Conservation (phyloP, 2,329 filamentous ascomycete species). For the Sclerotinia borealis region DNA sequence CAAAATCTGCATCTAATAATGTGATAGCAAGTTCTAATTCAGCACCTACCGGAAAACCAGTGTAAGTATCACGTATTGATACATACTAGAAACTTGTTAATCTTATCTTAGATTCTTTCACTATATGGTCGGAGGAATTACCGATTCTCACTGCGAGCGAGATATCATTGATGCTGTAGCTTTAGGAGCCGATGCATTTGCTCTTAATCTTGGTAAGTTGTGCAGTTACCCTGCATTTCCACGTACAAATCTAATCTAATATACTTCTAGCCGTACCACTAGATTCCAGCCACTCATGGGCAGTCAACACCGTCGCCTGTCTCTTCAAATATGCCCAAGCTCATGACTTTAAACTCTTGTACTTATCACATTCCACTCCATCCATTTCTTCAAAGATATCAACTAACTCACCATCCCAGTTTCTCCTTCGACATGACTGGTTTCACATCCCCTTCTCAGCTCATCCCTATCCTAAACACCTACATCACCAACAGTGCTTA, state of each 20-base stretch:
- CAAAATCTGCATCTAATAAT: not conserved
- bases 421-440: slow-evolving; percentile 21
- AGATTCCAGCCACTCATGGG: slow-evolving; percentile 9
- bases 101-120: slow-evolving; percentile 12
- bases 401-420: not conserved
- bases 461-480: slow-evolving; percentile 9
- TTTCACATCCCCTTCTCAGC: slow-evolving; percentile 15
- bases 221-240: not conserved
- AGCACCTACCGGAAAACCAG: slow-evolving; percentile 10
- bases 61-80: not conserved
- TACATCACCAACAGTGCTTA: slow-evolving; percentile 14
- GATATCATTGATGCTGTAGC: slow-evolving; percentile 17
- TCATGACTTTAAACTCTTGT: slow-evolving; percentile 17
- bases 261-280: not conserved
- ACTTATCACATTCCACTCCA: not conserved
- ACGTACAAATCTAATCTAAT: not conserved
- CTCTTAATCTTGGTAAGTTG: slow-evolving; percentile 13
- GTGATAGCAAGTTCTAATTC: not conserved
- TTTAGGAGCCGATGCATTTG: slow-evolving; percentile 17
- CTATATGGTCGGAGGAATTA: slow-evolving; percentile 15
- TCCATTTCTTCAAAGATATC: too few relatives aligned
- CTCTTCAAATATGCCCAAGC: slow-evolving; percentile 15
- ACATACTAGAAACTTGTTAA: not conserved
- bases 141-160: slow-evolving; percentile 14
- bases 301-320: not conserved